These are phyloP conservation scores for Serendipita vermifera DNA, from an alignment of 768 basidiomycete genomes.

Conservation along the genomic window DNA sequence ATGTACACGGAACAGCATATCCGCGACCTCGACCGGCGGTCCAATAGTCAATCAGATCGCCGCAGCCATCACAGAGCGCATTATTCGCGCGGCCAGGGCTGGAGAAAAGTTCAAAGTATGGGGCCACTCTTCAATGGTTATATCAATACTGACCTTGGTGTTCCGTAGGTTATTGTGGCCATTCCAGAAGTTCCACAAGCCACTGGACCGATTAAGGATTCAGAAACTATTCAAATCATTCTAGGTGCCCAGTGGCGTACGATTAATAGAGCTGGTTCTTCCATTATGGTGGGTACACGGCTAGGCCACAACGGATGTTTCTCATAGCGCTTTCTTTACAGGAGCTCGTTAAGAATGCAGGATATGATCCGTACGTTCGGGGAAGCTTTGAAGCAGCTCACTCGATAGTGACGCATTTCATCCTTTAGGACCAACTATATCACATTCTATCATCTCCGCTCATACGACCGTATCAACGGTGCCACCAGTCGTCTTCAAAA, in stretches of 20 bases:
- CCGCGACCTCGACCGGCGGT: slow-evolving; percentile 48
- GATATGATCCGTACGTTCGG: slow-evolving; percentile 57
- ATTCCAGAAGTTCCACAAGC: slow-evolving; percentile 91
- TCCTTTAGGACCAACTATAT: slow-evolving; percentile 73
- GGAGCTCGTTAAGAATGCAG: slow-evolving; percentile 61
- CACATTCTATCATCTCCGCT: slow-evolving; percentile 81
- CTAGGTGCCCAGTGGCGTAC: slow-evolving; percentile 69
- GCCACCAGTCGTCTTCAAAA: slow-evolving; percentile 47
- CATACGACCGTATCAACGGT: slow-evolving; percentile 83
- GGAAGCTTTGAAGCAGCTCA: too few species aligned
- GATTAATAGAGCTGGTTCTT: slow-evolving; percentile 78
- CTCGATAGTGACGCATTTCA: too few species aligned
- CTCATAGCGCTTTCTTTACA: too few species aligned
- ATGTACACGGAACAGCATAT: slow-evolving; percentile 45
- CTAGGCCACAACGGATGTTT: too few species aligned
- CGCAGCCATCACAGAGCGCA: slow-evolving; percentile 66
- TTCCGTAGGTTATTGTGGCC: slow-evolving; percentile 59
- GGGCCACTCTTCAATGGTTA: not conserved
- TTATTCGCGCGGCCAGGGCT: slow-evolving; percentile 61
- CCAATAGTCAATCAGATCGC: slow-evolving; percentile 76
- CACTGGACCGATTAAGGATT: slow-evolving; percentile 63
- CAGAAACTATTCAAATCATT: slow-evolving; percentile 55
- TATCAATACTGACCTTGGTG: not conserved
- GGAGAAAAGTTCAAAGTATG: slow-evolving; percentile 65
- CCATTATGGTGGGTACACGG: slow-evolving; percentile 31